Evolutionary conservation across 179 eudicot species (phyloP).

Genomic region (Spinacia oleracea): DNA sequence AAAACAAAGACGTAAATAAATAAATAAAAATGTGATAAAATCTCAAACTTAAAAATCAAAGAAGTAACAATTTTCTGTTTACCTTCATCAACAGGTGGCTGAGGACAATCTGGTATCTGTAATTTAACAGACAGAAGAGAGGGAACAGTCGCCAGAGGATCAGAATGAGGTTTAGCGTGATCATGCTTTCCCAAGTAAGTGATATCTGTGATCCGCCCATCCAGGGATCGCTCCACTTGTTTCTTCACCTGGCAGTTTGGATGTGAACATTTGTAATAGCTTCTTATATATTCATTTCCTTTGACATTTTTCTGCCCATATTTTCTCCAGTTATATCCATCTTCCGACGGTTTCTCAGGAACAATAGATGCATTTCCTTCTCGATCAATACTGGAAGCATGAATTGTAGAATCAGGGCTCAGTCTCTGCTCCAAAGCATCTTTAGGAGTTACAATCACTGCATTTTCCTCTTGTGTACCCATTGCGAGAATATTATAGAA

Average conservation of each 20-base stretch:
- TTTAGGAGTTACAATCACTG: conserved; percentile 31
- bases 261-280: conserved; percentile 90
- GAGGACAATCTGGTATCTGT: conserved; percentile 35
- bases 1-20: conserved; percentile 13
- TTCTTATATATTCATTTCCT: conserved; percentile 75
- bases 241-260: conserved; percentile 76
- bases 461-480: conserved; percentile 47
- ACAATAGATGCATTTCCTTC: conserved; percentile 43
- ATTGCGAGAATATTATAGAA: conserved; percentile 30
- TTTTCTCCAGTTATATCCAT: conserved; percentile 96
- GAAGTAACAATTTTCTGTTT: conserved; percentile 18
- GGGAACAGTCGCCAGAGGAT: conserved; percentile 38
- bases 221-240: conserved; percentile 82
- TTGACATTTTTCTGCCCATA: conserved; percentile 91
- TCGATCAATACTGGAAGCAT: conserved; percentile 39
- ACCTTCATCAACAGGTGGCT: conserved; percentile 53
- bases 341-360: conserved; percentile 71
- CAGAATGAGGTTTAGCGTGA: conserved; percentile 68
- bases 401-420: conserved; percentile 43
- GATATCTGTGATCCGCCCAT: conserved; percentile 68
- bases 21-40: conserved; percentile 7
- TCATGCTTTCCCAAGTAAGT: conserved; percentile 74
- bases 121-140: conserved; percentile 43
- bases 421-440: conserved; percentile 43
- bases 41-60: conserved; percentile 11